Conservation (phyloP, 2,329 filamentous ascomycete species). For the Herpotrichia juniperi region DNA sequence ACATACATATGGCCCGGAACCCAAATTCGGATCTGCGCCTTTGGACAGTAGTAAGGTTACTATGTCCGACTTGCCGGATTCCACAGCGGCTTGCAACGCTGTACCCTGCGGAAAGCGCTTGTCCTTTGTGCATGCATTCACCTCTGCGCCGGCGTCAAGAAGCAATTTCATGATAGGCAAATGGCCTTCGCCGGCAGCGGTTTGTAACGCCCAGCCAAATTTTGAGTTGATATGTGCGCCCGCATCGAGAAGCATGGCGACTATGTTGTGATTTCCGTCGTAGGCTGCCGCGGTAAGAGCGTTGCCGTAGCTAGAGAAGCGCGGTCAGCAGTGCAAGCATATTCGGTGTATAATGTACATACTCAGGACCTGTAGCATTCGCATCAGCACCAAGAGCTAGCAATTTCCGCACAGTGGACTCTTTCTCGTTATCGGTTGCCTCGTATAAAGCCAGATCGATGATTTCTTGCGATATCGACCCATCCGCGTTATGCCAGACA, state of each 20-base stretch:
- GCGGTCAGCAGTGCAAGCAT: no score
- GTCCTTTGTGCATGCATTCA: slow-evolving; percentile 6
- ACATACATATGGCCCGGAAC: slow-evolving; percentile 9
- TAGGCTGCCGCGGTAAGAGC: slow-evolving; percentile 15
- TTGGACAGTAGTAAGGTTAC: slow-evolving; percentile 19
- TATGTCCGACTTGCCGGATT: slow-evolving; percentile 13
- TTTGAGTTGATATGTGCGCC: slow-evolving; percentile 7
- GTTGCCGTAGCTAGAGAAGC: slow-evolving; percentile 10
- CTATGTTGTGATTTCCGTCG: slow-evolving; percentile 5
- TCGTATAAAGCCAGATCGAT: no score
- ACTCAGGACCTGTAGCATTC: no score
- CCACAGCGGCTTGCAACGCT: slow-evolving; percentile 4
- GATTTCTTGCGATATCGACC: no score
- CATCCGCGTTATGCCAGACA: no score
- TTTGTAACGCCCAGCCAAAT: slow-evolving; percentile 8
- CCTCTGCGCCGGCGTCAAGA: slow-evolving; percentile 10
- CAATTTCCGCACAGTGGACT: no score
- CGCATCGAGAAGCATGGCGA: slow-evolving; percentile 8
- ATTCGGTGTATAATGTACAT: no score
- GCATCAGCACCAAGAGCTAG: no score
- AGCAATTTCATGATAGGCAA: slow-evolving; percentile 11
- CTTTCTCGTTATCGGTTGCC: no score
- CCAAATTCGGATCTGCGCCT: slow-evolving; percentile 21
- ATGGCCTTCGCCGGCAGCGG: slow-evolving; percentile 11
- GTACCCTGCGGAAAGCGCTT: background rate